Base-by-base conservation (phyloP, 2,329 filamentous ascomycete species). In the Pseudocercospora crystallina region DNA sequence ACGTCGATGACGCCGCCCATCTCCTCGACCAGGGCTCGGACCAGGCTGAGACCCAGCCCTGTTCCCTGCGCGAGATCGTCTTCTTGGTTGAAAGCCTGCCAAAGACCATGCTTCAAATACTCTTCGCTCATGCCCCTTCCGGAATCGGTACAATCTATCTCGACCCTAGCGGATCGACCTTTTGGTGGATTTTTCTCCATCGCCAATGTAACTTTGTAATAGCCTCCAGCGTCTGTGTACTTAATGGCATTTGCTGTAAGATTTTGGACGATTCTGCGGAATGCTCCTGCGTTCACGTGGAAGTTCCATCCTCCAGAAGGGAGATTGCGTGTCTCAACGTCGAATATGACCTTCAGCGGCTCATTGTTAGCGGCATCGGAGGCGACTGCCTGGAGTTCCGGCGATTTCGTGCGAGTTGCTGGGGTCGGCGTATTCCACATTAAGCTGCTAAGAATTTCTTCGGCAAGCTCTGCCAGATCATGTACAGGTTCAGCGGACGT, bases 181-280 rank as follows among this genome's bases (percentile, higher is more conserved):
- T 49, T 41, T n/a, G 26, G 10, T 3, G 40, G 13, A 14, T 8
- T 13, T 39, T 29, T 37, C 10, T 15, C 29, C 4, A 46, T 14
- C 8, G 35, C 37, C 11, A 58, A 32, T 12, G 34, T 26, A 5
- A 52, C 43, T 11, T 44, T 49, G 10, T 52, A 40, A 29, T 51
- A 47, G 3, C 51, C 54, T 9, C 49, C 54, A n/a, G 63, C 49
- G 0, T 60, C 51, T 0, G 73, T 77, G 55, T 78, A 76, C 55
- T 78, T 78, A 13, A 79, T 61, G 1, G 74, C 66, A 59, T 78
- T 79, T 0, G 71, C 71, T 8, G 76, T 71, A 1, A 77, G 48
- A 43, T 77, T 77, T 33, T 57, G 72, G 33, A 76, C 63, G 5
- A 78, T 69, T 3, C 74, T 65, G 15, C 71, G 68, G 62, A 74